Conservation (phyloP, 2,329 filamentous ascomycete genomes). For the Botrytis hyacinthi region DNA sequence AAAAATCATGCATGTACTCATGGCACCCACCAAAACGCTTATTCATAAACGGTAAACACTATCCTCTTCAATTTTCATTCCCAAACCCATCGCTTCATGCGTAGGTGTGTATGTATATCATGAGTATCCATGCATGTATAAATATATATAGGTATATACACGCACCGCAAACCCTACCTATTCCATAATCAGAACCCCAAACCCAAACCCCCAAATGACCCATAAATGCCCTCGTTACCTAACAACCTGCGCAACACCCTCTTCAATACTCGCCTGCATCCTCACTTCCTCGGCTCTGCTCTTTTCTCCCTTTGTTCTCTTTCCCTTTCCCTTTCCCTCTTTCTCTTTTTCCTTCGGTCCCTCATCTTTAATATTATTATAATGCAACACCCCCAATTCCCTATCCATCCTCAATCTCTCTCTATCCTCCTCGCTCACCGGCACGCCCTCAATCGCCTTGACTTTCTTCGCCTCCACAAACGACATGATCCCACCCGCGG, state of each 20-base stretch:
- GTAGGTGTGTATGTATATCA: not conserved
- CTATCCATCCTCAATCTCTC: constrained; percentile 51
- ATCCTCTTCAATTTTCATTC: not conserved
- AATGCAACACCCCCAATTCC: constrained; percentile 57
- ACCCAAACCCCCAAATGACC: not conserved
- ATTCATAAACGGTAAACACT: not conserved
- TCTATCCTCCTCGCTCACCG: constrained; percentile 55
- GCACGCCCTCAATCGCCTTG: constrained; percentile 69
- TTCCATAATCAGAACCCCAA: not conserved
- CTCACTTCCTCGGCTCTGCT: not conserved
- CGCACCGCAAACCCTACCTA: not conserved
- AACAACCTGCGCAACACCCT: not conserved
- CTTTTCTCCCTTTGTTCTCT: not conserved
- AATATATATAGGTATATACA: not conserved
- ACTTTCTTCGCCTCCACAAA: constrained; percentile 70
- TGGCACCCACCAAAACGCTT: not conserved
- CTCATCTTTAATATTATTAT: constrained; percentile 55
- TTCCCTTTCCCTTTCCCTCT: constrained; percentile 24
- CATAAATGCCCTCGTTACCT: not conserved
- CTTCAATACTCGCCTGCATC: not conserved
- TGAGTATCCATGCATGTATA: not conserved
- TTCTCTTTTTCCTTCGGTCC: constrained; percentile 46
- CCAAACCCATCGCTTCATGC: not conserved
- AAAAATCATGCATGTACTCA: not conserved
- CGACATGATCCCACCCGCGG: constrained; percentile 65